Conservation (phyloP, 495 filamentous ascomycete species). For the Podospora sp. region DNA sequence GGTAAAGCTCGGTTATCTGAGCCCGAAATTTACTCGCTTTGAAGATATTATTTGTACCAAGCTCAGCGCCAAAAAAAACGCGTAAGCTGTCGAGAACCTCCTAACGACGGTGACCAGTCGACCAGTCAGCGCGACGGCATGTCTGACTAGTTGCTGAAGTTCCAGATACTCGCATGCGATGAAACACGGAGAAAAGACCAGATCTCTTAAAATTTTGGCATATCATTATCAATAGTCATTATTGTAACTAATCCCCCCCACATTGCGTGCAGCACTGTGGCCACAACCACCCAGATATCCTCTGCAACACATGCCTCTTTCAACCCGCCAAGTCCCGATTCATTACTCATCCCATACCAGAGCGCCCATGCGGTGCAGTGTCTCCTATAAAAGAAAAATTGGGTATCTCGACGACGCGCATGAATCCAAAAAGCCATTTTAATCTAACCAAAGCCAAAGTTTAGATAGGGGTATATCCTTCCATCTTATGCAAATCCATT, state of each 20-base stretch:
- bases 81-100: too few species aligned
- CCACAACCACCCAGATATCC: neutral
- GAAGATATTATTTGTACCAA: neutral
- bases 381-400: neutral
- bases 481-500: neutral
- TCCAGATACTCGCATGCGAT: too few species aligned
- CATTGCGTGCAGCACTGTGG: neutral
- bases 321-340: neutral
- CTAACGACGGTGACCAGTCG: too few species aligned
- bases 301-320: too few species aligned
- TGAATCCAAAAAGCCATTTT: neutral
- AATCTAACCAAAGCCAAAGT: slow-evolving; percentile 1
- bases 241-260: neutral
- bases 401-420: slow-evolving; percentile 14
- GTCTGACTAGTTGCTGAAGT: too few species aligned
- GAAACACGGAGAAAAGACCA: neutral
- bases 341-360: neutral
- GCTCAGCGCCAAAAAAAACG: too few species aligned
- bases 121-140: too few species aligned
- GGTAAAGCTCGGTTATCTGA: too few species aligned
- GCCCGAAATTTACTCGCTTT: too few species aligned
- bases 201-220: neutral
- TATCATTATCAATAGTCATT: slow-evolving; percentile 9
- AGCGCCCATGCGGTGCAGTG: neutral
- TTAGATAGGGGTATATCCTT: slow-evolving; percentile 1